Conservation (phyloP, 495 filamentous ascomycete genomes). For the Cercophora samala region DNA sequence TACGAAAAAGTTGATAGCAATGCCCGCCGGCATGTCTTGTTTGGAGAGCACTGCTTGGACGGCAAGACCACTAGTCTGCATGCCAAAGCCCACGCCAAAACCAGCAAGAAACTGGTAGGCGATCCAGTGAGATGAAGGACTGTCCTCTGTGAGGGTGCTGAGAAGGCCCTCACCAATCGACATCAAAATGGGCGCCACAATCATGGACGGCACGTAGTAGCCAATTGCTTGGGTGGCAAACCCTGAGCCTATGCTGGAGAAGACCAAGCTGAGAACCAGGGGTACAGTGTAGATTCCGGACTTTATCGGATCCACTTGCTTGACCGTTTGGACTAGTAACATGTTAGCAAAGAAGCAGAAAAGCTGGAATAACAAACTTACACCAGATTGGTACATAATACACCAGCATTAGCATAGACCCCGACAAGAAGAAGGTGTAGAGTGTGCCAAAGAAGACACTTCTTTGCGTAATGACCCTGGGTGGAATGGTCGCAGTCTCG, state of each 20-base stretch:
- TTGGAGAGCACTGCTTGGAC: constrained; percentile 58
- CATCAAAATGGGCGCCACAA: constrained; percentile 56
- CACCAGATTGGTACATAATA: constrained; percentile 76
- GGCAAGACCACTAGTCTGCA: constrained; percentile 64
- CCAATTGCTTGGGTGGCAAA: constrained; percentile 53
- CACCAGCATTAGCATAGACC: constrained; percentile 64
- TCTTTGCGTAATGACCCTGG: constrained; percentile 67
- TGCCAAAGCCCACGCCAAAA: constrained; percentile 66
- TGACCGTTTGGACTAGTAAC: constrained; percentile 67
- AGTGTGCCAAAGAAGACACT: constrained; percentile 61
- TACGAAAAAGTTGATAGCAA: constrained; percentile 62
- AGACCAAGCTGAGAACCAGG: constrained; percentile 50
- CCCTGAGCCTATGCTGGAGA: constrained; percentile 50
- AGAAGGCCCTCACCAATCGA: constrained; percentile 65
- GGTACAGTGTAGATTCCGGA: constrained; percentile 62
- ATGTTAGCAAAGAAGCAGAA: constrained; percentile 41
- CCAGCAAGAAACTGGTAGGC: constrained; percentile 71
- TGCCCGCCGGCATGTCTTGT: constrained; percentile 58
- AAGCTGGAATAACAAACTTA: constrained; percentile 42
- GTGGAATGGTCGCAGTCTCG: constrained; percentile 74
- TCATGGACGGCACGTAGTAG: constrained; percentile 68
- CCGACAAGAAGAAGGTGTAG: constrained; percentile 59
- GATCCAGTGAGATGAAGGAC: constrained; percentile 59
- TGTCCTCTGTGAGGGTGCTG: constrained; percentile 57
- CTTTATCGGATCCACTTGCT: constrained; percentile 53